Evolutionary conservation across 805 yeast species (phyloP), one percentile per base, ranked within the genome.

Genomic region (Wickerhamomyces bovis): DNA sequence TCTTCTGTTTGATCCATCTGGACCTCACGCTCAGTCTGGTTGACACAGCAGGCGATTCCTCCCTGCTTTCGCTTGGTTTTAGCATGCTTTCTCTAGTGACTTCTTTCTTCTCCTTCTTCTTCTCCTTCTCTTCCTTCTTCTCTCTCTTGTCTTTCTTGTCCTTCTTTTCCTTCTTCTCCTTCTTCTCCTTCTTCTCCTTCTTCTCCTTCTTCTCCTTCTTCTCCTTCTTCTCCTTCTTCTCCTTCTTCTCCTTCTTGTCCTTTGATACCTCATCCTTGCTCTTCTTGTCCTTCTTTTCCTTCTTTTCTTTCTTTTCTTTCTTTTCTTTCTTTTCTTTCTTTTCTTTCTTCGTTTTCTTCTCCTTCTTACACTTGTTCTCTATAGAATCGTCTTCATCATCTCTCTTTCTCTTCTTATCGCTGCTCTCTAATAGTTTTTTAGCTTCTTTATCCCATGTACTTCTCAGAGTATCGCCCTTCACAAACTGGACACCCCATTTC

Each of bases 401-500:
- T 44, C 54, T 61, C 31, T 58, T 64, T 50, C 63, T 58, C 22
- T 50, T 48, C 57, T 66, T 63, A 51, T 65, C 63, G 50, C 54
- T 61, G 18, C 48, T 46, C 22, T 38, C 13, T 12, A 59, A 61
- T 50, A 74, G 53, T 23, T 60, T 60, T 56, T 70, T 73, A 22
- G 71, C 65, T 50, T 81, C 80, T 1, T 75, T 67, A 61, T 89
- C 90, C 87, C 95, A 83, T 0, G 96, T 86, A 55, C 96, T 87
- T 44, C 77, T 75, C 50, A 92, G 68, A 1, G 83, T 83, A 41
- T 86, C 97, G 5, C 97, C 97, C 59, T 75, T 81, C 9, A 92
- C 85, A 65, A 92, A 92, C 51, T 80, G 79, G 63, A 92, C 81
- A 7, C 97, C 97, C 85, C 90, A 83, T 55, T 80, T 85, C 15